A percentile compares a stretch with the other conserved stretches of the same genome.
phyloP scores from a whole-genome alignment of 108 stramenopile species.

The Schizochytrium sp. region DNA sequence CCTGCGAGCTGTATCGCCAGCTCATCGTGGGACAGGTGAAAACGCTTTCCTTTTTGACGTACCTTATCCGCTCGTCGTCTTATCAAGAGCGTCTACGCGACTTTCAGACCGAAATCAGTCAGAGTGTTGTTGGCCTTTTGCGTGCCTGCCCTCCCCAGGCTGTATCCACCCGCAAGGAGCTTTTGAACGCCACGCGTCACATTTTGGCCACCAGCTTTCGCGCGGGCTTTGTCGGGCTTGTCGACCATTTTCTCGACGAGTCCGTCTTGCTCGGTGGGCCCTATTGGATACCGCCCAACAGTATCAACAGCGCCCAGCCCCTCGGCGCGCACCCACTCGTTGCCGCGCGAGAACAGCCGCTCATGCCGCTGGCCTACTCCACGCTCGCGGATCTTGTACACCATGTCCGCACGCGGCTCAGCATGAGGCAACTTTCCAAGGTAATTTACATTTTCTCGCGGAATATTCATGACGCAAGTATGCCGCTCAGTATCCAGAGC shows the following conservation, averaged over 20 bases:
- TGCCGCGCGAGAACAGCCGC: not conserved
- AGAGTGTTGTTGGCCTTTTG: slow-evolving; percentile 67
- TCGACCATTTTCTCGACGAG: slow-evolving; percentile 82
- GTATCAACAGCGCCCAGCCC: not conserved
- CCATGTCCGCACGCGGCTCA: slow-evolving; percentile 62
- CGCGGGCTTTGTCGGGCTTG: slow-evolving; percentile 68
- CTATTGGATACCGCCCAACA: slow-evolving; percentile 27
- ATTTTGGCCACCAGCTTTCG: slow-evolving; percentile 81
- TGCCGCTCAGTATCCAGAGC: slow-evolving; percentile 73
- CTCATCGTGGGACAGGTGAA: slow-evolving; percentile 75
- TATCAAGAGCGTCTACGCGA: slow-evolving; percentile 50
- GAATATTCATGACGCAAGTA: slow-evolving; percentile 65
- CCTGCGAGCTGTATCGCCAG: slow-evolving; percentile 31
- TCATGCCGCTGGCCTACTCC: slow-evolving; percentile 67
- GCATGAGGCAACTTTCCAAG: slow-evolving; percentile 66
- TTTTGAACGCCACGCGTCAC: slow-evolving; percentile 75
- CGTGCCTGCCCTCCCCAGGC: slow-evolving; percentile 69
- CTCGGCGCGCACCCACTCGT: not conserved
- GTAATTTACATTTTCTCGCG: slow-evolving; percentile 74
- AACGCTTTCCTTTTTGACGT: slow-evolving; percentile 78
- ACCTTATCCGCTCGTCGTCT: slow-evolving; percentile 64
- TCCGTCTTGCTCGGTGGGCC: slow-evolving; percentile 47
- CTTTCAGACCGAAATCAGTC: slow-evolving; percentile 65
- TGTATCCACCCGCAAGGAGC: slow-evolving; percentile 67
- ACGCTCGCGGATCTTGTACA: slow-evolving; percentile 80